Evolutionary conservation across 192 early-diverging fungal species (phyloP).

Genomic region (Backusella liffmaniae): DNA sequence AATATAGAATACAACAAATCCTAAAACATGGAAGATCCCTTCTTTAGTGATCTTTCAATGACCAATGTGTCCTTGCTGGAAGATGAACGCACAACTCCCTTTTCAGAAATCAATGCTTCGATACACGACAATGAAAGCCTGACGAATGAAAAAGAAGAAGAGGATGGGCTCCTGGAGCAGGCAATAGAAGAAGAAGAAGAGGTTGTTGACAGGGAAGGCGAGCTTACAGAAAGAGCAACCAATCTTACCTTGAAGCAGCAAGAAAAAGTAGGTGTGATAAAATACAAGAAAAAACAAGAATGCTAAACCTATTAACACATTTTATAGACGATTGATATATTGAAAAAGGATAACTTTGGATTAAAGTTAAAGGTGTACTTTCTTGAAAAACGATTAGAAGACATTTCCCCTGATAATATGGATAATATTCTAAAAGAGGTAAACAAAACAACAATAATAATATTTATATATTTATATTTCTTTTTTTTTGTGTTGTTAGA

Average conservation of each 20-base stretch:
- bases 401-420: conserved; percentile 53
- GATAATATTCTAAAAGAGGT: conserved; percentile 56
- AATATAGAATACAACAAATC: not conserved
- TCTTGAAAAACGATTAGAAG: conserved; percentile 47
- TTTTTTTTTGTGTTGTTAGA: conserved; percentile 31
- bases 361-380: conserved; percentile 55
- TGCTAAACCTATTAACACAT: not conserved
- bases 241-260: conserved; percentile 52
- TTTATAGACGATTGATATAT: conserved; percentile 50
- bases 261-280: conserved; percentile 39
- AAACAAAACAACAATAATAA: not conserved
- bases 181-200: not conserved
- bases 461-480: not conserved
- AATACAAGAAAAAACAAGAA: not conserved
- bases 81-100: not conserved
- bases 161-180: not conserved
- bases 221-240: conserved; percentile 9
- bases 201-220: not conserved
- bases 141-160: not conserved
- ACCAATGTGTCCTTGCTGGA: conserved; percentile 14
- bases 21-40: conserved; percentile 3
- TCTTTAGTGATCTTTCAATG: conserved; percentile 5
- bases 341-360: conserved; percentile 54
- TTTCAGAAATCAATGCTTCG: not conserved
- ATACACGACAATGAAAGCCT: not conserved